phyloP scores from a whole-genome alignment of 2,329 filamentous ascomycete genomes.

The Pseudogymnoascus sp. region DNA sequence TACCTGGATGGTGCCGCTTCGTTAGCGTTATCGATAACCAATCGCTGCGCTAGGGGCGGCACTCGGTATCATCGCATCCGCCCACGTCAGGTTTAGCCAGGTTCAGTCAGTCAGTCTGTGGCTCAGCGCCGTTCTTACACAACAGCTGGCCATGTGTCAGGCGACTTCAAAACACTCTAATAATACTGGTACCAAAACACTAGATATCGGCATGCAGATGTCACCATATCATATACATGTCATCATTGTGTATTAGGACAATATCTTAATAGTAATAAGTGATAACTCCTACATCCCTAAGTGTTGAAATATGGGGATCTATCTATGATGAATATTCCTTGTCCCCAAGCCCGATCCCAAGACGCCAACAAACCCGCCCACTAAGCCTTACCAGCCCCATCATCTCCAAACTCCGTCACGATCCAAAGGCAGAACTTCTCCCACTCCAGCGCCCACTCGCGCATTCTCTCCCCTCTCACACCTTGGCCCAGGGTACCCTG shows the following conservation, averaged over 20 bases:
- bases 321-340: background rate
- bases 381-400: slow-evolving; percentile 9
- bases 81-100: background rate
- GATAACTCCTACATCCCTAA: background rate
- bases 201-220: background rate
- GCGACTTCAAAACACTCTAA: background rate
- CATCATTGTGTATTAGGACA: background rate
- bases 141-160: background rate
- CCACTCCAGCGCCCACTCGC: slow-evolving; percentile 74
- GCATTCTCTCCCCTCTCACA: slow-evolving; percentile 61
- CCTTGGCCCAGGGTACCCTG: slow-evolving; percentile 65
- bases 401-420: slow-evolving; percentile 62
- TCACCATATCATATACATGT: background rate
- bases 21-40: slow-evolving; percentile 8
- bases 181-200: background rate
- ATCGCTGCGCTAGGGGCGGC: slow-evolving; percentile 1
- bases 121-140: background rate
- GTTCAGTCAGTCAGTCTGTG: background rate
- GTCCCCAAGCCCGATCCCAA: background rate
- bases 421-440: slow-evolving; percentile 90
- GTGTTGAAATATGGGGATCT: slow-evolving; percentile 4
- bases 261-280: background rate
- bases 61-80: slow-evolving; percentile 2
- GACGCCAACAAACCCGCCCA: slow-evolving; percentile 1
- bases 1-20: slow-evolving; percentile 6